Conservation (phyloP, 441 rosid genomes). For the Flueggea neowawraea region DNA sequence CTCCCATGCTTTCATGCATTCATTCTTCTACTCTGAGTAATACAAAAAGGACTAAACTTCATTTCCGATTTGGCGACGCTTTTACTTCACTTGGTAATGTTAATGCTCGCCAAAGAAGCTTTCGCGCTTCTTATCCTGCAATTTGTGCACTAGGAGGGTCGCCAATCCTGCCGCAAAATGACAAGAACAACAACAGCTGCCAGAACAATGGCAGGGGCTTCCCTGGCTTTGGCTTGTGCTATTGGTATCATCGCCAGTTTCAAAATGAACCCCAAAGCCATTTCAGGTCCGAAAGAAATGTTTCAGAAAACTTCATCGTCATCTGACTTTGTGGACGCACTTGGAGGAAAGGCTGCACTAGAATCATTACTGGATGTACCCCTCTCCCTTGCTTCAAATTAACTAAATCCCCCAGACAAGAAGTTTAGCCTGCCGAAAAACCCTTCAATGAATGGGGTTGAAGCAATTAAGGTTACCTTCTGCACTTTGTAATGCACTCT, state of each 20-base stretch:
- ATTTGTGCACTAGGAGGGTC: slow-evolving; percentile 21
- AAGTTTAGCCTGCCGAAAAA: slow-evolving; percentile 26
- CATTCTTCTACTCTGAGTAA: no score
- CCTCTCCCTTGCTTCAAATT: slow-evolving; percentile 32
- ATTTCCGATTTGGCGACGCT: slow-evolving; percentile 5
- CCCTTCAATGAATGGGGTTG: slow-evolving; percentile 39
- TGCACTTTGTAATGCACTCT: background rate
- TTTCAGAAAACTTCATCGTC: slow-evolving; percentile 33
- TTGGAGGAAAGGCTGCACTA: slow-evolving; percentile 41
- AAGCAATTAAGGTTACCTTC: slow-evolving; percentile 34
- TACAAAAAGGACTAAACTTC: slow-evolving; percentile 1
- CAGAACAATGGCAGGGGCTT: slow-evolving; percentile 30
- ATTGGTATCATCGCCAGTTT: slow-evolving; percentile 27
- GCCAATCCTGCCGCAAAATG: slow-evolving; percentile 17
- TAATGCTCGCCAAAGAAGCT: background rate
- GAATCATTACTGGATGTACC: slow-evolving; percentile 50
- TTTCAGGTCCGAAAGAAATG: slow-evolving; percentile 35
- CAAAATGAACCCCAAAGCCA: slow-evolving; percentile 33
- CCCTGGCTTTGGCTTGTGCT: slow-evolving; percentile 32
- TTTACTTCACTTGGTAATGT: background rate
- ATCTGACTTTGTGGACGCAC: slow-evolving; percentile 5
- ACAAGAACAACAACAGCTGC: slow-evolving; percentile 8
- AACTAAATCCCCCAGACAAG: slow-evolving; percentile 8
- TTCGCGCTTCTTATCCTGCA: slow-evolving; percentile 1
- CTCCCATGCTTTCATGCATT: no score